Conservation (phyloP, 768 basidiomycete genomes). For the Pleurotus pulmonarius region DNA sequence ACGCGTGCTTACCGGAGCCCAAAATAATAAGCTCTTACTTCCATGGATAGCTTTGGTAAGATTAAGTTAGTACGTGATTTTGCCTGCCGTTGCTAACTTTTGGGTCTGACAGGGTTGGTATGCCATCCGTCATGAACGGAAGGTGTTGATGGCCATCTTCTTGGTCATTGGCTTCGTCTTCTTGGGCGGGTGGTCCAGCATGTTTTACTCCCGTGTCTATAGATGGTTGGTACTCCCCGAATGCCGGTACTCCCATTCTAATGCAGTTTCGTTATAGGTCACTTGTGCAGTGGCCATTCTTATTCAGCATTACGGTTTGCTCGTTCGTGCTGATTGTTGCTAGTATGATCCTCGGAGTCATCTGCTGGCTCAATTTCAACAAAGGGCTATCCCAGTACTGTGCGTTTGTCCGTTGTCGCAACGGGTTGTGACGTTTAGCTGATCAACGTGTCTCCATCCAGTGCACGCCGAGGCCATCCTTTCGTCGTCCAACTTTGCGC, state of each 20-base stretch:
- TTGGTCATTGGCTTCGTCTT: constrained; percentile 35
- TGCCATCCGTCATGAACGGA: constrained; percentile 44
- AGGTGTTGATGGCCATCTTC: constrained; percentile 37
- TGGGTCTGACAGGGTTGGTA: constrained; percentile 46
- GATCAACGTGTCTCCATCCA: constrained; percentile 14
- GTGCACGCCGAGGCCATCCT: constrained; percentile 36
- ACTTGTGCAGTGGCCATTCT: constrained; percentile 44
- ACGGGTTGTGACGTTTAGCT: not conserved
- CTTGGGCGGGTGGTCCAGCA: constrained; percentile 32
- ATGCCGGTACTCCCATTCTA: no score
- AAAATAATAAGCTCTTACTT: constrained; percentile 32
- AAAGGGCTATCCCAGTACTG: constrained; percentile 54
- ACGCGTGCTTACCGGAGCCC: not conserved
- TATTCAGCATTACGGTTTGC: constrained; percentile 39
- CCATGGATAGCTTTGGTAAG: constrained; percentile 53
- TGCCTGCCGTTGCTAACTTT: not conserved
- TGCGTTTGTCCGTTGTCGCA: constrained; percentile 24
- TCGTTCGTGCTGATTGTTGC: constrained; percentile 40
- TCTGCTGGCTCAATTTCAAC: constrained; percentile 51
- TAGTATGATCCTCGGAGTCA: constrained; percentile 39
- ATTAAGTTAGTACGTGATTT: not conserved
- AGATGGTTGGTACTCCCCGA: constrained; percentile 29
- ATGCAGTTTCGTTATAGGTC: constrained; percentile 28
- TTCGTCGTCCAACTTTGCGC: constrained; percentile 33
- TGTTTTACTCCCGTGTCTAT: constrained; percentile 45